Percentiles rank a stretch among this genome's conserved stretches.
Conservation (phyloP, 441 rosid species). For the Capsella rubella region DNA sequence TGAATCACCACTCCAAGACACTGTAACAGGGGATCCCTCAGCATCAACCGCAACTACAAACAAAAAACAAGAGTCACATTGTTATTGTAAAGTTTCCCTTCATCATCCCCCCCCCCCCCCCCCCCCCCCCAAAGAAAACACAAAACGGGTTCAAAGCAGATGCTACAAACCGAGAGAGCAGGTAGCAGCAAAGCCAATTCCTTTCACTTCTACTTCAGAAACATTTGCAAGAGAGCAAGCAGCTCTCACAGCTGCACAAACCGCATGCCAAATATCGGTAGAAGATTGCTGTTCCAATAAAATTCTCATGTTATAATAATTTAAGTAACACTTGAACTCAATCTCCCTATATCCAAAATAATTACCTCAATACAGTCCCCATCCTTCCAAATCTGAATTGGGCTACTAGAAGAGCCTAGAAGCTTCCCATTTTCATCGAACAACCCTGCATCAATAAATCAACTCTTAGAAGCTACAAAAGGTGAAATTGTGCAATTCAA, state of each 20-base stretch:
- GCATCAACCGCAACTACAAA: slow-evolving; percentile 89
- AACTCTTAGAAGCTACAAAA: neutral
- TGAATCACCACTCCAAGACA: slow-evolving; percentile 95
- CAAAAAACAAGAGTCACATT: slow-evolving; percentile 23
- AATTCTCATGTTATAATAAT: too few relatives aligned
- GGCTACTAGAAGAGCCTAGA: slow-evolving; percentile 72
- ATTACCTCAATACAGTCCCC: slow-evolving; percentile 82
- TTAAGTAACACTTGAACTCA: neutral
- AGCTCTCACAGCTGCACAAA: slow-evolving; percentile 81
- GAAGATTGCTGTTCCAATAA: slow-evolving; percentile 84
- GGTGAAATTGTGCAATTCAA: too few relatives aligned
- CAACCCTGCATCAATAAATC: slow-evolving; percentile 57
- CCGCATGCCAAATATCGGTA: slow-evolving; percentile 95
- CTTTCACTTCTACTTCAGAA: slow-evolving; percentile 68
- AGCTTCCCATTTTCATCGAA: slow-evolving; percentile 85
- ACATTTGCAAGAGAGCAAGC: slow-evolving; percentile 82
- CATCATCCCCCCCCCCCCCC: neutral
- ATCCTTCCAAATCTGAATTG: slow-evolving; percentile 94
- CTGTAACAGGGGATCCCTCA: slow-evolving; percentile 91
- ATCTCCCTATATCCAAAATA: neutral
- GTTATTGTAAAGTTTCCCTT: neutral
- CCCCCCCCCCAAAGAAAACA: neutral
- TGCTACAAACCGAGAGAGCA: slow-evolving; percentile 86
- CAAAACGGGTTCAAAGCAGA: neutral
- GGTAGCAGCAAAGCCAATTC: slow-evolving; percentile 91